phyloP scores from a whole-genome alignment of 495 filamentous ascomycete genomes.

The Platismatia glauca region DNA sequence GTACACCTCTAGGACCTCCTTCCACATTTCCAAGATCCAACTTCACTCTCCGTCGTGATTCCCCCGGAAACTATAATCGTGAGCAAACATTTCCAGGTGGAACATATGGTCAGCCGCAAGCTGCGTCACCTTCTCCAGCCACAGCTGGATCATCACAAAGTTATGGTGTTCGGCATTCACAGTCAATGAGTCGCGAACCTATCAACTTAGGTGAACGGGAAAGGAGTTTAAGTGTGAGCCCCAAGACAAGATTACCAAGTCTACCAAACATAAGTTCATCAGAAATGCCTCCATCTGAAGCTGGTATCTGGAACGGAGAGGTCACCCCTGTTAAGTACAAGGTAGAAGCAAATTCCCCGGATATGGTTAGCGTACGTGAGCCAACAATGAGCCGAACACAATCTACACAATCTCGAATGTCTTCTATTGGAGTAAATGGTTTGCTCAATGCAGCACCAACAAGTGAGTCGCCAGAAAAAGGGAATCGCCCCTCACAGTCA shows the following conservation, averaged over 20 bases:
- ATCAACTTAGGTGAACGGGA: conserved; percentile 29
- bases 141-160: conserved; percentile 9
- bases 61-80: conserved; percentile 25
- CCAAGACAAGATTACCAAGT: conserved; percentile 32
- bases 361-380: conserved; percentile 19
- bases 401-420: conserved; percentile 10
- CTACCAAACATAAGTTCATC: conserved; percentile 9
- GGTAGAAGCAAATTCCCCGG: conserved; percentile 18
- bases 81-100: conserved; percentile 33
- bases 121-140: conserved; percentile 8
- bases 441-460: conserved; percentile 14
- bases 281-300: conserved; percentile 2
- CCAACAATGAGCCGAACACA: conserved; percentile 25
- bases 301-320: conserved; percentile 2
- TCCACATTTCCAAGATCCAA: conserved; percentile 26
- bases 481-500: conserved; percentile 1
- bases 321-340: conserved; percentile 17
- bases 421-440: conserved; percentile 9
- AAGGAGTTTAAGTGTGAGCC: conserved; percentile 37
- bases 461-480: neutral
- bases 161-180: conserved; percentile 5
- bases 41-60: conserved; percentile 17
- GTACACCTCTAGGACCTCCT: conserved; percentile 42
- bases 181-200: conserved; percentile 6
- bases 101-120: conserved; percentile 24